Base-by-base conservation (phyloP, 805 yeast species). In the Yarrowia yakushimensis region DNA sequence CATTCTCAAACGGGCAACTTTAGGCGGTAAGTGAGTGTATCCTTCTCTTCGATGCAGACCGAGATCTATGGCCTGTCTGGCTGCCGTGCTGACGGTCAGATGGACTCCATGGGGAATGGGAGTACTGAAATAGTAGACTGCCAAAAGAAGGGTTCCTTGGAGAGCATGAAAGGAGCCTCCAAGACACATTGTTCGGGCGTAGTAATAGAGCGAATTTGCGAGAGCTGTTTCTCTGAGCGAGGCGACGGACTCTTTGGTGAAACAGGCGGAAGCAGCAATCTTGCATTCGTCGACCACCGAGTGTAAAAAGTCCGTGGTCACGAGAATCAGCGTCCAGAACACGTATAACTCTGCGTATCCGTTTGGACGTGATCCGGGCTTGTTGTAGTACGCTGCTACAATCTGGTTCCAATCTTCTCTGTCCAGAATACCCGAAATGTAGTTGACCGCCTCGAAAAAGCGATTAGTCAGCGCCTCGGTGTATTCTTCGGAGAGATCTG, bases 31-130 rank as follows among this genome's bases (percentile, higher is more conserved):
- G 1, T 77, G 74, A 3, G 71, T 67, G 63, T 78, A 76, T 1
- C 78, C 68, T 43, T 81, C 85, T 3, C 71, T 71, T 61, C 82
- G 72, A 65, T 85, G 83, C 10, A 86, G 71, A 0, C 87, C 87
- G 68, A 83, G 66, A 50, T 81, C 84, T 48, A 81, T 81, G 0
- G 86, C 85, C 65, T 77, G 79, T 65, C 85, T 74, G 2, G 82
- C 77, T 10, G 83, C 82, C 1, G 80, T 75, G 2, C 28, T 55
- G 48, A 55, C 48, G 82, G 69, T 4, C 78, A 69, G 17, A 83
- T 66, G 55, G 77, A 72, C 60, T 74, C 77, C 55, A 41, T 67
- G 59, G 37, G 70, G 62, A 65, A 68, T 45, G 36, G 65, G 31
- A 31, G 57, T 20, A 43, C 60, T 41, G 46, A 55, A 45, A 67